phyloP scores from a whole-genome alignment of 2,329 filamentous ascomycete species.

The Seiridium cupressi region DNA sequence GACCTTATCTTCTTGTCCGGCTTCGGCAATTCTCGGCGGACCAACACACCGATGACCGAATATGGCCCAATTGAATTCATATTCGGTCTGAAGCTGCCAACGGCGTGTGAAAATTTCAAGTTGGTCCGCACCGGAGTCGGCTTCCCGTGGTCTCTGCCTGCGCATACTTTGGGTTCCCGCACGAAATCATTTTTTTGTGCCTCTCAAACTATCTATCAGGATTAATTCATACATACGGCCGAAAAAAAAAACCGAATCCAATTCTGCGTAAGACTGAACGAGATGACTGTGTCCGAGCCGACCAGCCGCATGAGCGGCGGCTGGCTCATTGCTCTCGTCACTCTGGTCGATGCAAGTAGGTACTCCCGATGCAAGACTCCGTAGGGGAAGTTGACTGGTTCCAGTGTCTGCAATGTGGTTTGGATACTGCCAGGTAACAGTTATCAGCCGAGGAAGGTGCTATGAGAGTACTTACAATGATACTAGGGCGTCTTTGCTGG shows the following conservation, averaged over 20 bases:
- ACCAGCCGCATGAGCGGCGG: conserved; percentile 10
- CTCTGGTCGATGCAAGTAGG: conserved; percentile 28
- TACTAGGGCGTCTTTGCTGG: conserved; percentile 39
- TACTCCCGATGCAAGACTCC: conserved; percentile 12
- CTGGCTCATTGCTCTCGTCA: conserved; percentile 25
- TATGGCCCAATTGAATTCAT: not conserved
- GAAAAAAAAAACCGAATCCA: not conserved
- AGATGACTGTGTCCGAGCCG: not conserved
- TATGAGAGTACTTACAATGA: not conserved
- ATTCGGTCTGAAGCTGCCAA: not conserved
- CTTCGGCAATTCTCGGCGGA: conserved; percentile 1
- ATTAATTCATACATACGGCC: no score
- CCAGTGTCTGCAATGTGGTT: conserved; percentile 29
- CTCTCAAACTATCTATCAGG: not conserved
- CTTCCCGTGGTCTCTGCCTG: not conserved
- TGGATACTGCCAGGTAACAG: conserved; percentile 26
- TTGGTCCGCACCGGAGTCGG: not conserved
- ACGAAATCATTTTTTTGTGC: not conserved
- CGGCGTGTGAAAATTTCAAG: not conserved
- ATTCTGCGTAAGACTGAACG: not conserved
- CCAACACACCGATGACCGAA: not conserved
- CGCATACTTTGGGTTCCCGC: no score
- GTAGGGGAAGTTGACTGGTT: not conserved
- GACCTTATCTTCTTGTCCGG: not conserved
- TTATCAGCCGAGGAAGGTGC: conserved; percentile 1